Base-by-base conservation (phyloP, 768 basidiomycete species). In the Lactarius evosmus region DNA sequence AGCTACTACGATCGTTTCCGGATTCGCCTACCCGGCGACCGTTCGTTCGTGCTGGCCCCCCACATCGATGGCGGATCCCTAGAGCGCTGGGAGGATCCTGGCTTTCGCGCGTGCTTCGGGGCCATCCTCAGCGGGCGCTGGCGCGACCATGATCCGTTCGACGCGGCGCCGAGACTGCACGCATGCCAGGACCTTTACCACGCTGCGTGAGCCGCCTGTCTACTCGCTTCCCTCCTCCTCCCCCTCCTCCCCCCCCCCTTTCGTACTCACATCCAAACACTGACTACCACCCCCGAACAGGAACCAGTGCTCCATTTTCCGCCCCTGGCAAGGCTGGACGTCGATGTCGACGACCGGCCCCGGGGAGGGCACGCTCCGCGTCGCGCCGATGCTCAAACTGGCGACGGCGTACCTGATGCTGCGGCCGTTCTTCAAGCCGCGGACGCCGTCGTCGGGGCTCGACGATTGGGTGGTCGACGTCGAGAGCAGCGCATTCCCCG, bases 1-100 rank as follows among this genome's bases (percentile, higher is more conserved):
- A 83, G 85, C 1, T 93, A 93, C 73, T 88, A 84, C 63, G 91
- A 93, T 74, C 80, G 91, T 7, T 75, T 92, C 12, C 80, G 89
- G 2, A 88, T 91, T 53, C 82, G 91, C 6, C 80, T 79, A 32
- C 88, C 89, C 0, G 91, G 90, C 0, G 89, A 90, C 65, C 74
- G 78, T 14, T 79, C 80, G 54, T 91, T 91, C 70, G 80, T 83
- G 0, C 75, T 91, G 2, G 88, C 85, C 0, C 85, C 88, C 12
- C 85, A 88, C 49, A 30, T 59, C 29, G 70, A 76, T 83, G 91
- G 90, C 7, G 89, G 89, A 8, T 74, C 83, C 0, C 84, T 91
- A 30, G 91, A 94, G 72, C 79, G 92, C 14, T 88, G 86, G 87
- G 85, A 88, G 73, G 86, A 90, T 72, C 72, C 78, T 1, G 71